A percentile compares a stretch with the other conserved stretches of the same genome.
phyloP scores from a whole-genome alignment of 306 rosid species.

The Acmispon strigosus region DNA sequence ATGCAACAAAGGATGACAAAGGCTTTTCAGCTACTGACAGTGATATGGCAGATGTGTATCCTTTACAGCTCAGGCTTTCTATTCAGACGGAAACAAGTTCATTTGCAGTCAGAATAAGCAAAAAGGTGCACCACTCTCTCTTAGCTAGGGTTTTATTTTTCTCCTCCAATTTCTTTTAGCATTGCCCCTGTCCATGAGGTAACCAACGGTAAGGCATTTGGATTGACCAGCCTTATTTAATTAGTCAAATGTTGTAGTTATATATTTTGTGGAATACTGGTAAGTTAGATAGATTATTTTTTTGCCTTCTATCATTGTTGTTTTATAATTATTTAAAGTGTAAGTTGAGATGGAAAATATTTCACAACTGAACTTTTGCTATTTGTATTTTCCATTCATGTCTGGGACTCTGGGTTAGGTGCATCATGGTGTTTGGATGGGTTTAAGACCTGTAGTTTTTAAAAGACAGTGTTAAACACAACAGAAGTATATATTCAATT shows the following conservation, averaged over 20 bases:
- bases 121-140: conserved; percentile 54
- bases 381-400: neutral
- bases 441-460: conserved; percentile 2
- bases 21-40: conserved; percentile 67
- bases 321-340: neutral
- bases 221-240: conserved; percentile 5
- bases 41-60: conserved; percentile 87
- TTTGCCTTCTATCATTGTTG: conserved; percentile 4
- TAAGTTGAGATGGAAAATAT: neutral
- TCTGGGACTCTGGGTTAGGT: neutral
- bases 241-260: neutral
- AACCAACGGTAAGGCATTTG: conserved; percentile 6
- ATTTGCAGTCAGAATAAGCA: conserved; percentile 82
- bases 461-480: neutral
- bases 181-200: conserved; percentile 6
- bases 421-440: conserved; percentile 4
- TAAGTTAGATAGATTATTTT: neutral
- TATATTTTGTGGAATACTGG: conserved; percentile 4
- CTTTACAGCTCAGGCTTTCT: conserved; percentile 86
- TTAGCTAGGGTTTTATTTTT: neutral
- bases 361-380: neutral
- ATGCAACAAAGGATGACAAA: conserved; percentile 50
- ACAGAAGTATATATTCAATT: conserved; percentile 2
- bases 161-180: neutral
- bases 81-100: conserved; percentile 62